phyloP scores from a whole-genome alignment of 805 yeast species.

The Myxozyma vanderwaltii region DNA sequence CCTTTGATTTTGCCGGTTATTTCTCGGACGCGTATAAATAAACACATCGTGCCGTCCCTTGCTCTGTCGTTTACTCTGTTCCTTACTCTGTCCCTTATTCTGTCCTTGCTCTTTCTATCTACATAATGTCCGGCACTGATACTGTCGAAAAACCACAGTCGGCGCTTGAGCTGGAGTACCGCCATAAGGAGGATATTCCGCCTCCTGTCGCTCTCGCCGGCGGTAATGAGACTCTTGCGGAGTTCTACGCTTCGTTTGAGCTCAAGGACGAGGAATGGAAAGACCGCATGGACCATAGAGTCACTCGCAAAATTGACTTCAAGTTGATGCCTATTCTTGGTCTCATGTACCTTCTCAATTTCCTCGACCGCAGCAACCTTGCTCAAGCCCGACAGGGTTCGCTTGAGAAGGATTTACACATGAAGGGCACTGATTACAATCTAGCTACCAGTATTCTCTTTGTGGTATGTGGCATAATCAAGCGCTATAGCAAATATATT shows the following conservation, averaged over 20 bases:
- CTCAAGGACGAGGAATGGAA: conserved; percentile 24
- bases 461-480: conserved; percentile 45
- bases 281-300: conserved; percentile 11
- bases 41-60: too few species aligned
- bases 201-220: not conserved
- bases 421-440: conserved; percentile 49
- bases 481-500: not conserved
- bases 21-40: too few species aligned
- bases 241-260: conserved; percentile 6
- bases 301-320: conserved; percentile 31
- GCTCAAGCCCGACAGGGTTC: conserved; percentile 52
- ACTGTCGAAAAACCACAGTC: not conserved
- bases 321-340: conserved; percentile 36
- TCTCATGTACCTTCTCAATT: conserved; percentile 38
- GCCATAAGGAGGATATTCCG: not conserved
- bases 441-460: conserved; percentile 48
- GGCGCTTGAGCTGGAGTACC: not conserved
- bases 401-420: conserved; percentile 46
- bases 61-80: not conserved
- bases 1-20: too few species aligned
- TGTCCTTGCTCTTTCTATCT: not conserved
- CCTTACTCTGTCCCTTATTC: not conserved
- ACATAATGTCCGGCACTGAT: not conserved
- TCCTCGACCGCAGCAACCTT: conserved; percentile 52
- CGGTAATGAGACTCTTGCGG: not conserved